These are phyloP conservation scores for Rhipidocladum racemiflorum DNA, from an alignment of 176 grass and related monocot species.

Conservation along the genomic window DNA sequence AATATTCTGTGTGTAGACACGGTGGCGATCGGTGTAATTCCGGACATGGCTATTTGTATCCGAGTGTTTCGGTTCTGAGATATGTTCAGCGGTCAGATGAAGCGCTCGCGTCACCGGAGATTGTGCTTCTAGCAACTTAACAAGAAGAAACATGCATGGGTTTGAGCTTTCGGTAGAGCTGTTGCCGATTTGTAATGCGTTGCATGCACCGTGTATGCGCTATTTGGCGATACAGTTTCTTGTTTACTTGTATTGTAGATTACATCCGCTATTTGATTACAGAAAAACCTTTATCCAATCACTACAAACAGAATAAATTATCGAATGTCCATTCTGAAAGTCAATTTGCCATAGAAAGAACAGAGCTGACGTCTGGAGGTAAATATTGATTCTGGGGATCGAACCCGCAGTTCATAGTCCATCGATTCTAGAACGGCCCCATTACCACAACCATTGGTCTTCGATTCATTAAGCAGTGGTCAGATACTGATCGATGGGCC, in stretches of 20 bases:
- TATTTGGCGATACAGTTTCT: not conserved
- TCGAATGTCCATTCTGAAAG: not conserved
- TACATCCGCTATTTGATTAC: constrained; percentile 17
- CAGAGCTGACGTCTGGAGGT: not conserved
- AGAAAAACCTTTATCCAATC: not conserved
- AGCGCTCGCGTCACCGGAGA: not conserved
- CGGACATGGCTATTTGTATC: constrained; percentile 39
- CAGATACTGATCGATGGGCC: not conserved
- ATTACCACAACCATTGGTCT: not conserved
- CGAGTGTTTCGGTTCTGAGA: constrained; percentile 21
- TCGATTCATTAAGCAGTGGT: not conserved
- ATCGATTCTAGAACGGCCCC: not conserved
- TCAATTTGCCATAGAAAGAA: not conserved
- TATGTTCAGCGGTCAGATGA: constrained; percentile 12
- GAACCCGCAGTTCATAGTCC: not conserved
- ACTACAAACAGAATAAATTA: constrained; percentile 19
- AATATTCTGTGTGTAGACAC: constrained; percentile 14
- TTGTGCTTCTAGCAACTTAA: not conserved
- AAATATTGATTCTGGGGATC: not conserved
- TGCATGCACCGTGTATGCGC: not conserved
- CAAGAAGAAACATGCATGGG: not conserved
- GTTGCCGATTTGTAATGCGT: not conserved
- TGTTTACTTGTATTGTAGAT: constrained; percentile 26
- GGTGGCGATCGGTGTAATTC: constrained; percentile 20
- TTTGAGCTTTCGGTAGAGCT: not conserved